Evolutionary conservation across 2,329 filamentous ascomycete genomes (phyloP), one percentile per base, ranked within the genome.

Genomic region (Hypoxylon sp.): DNA sequence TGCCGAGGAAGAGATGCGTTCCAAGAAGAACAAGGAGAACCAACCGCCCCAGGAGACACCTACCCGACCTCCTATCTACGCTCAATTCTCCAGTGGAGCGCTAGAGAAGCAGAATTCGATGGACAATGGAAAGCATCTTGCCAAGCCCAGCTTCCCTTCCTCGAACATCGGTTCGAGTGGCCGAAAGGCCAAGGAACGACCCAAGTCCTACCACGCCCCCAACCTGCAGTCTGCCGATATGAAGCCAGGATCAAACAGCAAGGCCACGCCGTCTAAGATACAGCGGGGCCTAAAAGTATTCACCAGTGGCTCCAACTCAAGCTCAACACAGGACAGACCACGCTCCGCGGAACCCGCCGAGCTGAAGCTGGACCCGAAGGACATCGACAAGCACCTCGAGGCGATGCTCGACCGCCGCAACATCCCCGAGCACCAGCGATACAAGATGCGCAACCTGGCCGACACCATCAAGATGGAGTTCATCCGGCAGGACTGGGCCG

Each of bases 391-490:
- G 64, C 86, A 89, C 69, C 84, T 89, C 53, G 88, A 91, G 74
- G 88, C 86, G 2, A 85, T 89, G 80, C 79, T 97, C 80, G 94
- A 97, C 78, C 90, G 95, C 17, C 89, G 95, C 71, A 97, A 98
- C 76, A 97, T 98, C 61, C 95, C 95, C 2, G 93, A 97, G 76
- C 92, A 97, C 71, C 94, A 97, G 85, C 88, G 95, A 61, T 94
- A 95, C 80, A 97, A 97, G 82, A 98, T 99, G 94, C 89, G 95
- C 50, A 95, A 91, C 63, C 84, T 99, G 67, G 94, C 93, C 70
- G 88, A 93, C 72, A 92, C 92, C 37, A 95, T 98, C 83, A 99
- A 99, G 82, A 93, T 94, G 78, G 95, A 98, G 77, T 97, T 99
- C 75, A 94, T 98, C 75, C 91, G 91, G 59, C 95, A 97, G 79